Conservation (phyloP, 1,284 basidiomycete species). For the Thecaphora frezii region DNA sequence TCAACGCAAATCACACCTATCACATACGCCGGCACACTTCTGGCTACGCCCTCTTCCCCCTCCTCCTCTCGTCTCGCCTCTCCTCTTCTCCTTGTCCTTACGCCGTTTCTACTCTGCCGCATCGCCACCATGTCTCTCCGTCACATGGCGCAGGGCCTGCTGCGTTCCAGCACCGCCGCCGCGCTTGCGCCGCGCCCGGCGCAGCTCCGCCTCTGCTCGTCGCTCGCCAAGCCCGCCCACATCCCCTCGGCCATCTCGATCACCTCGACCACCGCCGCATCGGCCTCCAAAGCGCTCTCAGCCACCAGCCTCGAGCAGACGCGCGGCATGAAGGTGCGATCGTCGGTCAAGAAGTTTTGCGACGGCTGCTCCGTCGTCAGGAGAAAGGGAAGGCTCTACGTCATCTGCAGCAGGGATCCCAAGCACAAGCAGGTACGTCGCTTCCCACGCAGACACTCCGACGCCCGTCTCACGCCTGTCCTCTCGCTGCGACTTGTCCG, state of each 20-base stretch:
- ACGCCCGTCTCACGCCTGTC: no score
- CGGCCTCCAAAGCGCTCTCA: conserved; percentile 4
- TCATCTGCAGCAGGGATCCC: conserved; percentile 89
- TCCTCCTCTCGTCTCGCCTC: no score
- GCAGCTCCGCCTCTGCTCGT: conserved; percentile 18
- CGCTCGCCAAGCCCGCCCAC: conserved; percentile 9
- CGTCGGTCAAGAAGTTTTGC: conserved; percentile 76
- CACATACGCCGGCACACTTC: no score
- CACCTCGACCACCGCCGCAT: background rate
- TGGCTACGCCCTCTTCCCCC: no score
- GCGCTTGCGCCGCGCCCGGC: background rate
- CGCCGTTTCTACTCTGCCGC: no score
- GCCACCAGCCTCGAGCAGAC: conserved; percentile 11
- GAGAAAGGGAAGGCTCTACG: conserved; percentile 86
- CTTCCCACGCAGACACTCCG: no score
- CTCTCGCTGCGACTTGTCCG: no score
- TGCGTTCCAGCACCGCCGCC: conserved; percentile 9
- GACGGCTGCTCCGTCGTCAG: conserved; percentile 58
- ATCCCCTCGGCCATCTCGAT: background rate
- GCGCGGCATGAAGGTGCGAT: conserved; percentile 93
- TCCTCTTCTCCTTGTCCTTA: background rate
- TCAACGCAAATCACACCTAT: no score
- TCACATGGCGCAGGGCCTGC: conserved; percentile 18
- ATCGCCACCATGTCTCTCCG: background rate
- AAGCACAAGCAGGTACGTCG: conserved; percentile 92